Conservation (phyloP, 2,329 filamentous ascomycete genomes). For the Calonectria hongkongensis region DNA sequence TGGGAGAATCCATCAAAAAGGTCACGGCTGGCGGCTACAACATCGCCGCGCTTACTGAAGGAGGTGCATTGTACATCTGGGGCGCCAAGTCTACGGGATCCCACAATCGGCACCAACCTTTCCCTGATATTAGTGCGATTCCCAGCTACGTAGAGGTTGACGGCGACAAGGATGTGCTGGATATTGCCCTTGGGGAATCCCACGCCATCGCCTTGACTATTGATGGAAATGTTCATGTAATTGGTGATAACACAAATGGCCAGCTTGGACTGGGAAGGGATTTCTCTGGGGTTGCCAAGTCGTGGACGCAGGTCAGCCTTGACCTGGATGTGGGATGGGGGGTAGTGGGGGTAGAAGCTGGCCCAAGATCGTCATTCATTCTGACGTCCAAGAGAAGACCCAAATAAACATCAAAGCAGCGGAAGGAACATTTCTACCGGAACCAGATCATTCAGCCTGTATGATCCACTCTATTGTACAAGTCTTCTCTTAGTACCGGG, state of each 20-base stretch:
- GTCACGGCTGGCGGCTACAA: conserved; percentile 75
- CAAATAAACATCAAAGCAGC: conserved; percentile 40
- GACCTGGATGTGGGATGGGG: conserved; percentile 50
- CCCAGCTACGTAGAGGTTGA: conserved; percentile 69
- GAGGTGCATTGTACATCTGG: conserved; percentile 78
- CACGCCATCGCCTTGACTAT: conserved; percentile 75
- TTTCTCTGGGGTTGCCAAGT: conserved; percentile 43
- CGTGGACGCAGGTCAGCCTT: conserved; percentile 63
- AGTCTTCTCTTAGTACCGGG: conserved; percentile 55
- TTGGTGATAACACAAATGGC: conserved; percentile 75
- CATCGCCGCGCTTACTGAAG: conserved; percentile 74
- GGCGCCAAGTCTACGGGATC: conserved; percentile 61
- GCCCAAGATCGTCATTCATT: conserved; percentile 70
- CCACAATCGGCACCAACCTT: conserved; percentile 57
- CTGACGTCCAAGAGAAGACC: conserved; percentile 56
- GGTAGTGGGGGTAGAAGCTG: conserved; percentile 67
- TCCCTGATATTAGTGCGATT: conserved; percentile 55
- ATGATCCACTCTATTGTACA: conserved; percentile 72
- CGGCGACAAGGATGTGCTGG: conserved; percentile 70
- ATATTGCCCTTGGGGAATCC: conserved; percentile 74
- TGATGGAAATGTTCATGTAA: conserved; percentile 70
- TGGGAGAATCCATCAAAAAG: conserved; percentile 71
- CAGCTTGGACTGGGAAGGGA: conserved; percentile 71
- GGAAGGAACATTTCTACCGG: conserved; percentile 44
- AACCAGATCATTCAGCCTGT: conserved; percentile 59